phyloP scores from a whole-genome alignment of 192 early-diverging fungal species.

The Dispira simplex region DNA sequence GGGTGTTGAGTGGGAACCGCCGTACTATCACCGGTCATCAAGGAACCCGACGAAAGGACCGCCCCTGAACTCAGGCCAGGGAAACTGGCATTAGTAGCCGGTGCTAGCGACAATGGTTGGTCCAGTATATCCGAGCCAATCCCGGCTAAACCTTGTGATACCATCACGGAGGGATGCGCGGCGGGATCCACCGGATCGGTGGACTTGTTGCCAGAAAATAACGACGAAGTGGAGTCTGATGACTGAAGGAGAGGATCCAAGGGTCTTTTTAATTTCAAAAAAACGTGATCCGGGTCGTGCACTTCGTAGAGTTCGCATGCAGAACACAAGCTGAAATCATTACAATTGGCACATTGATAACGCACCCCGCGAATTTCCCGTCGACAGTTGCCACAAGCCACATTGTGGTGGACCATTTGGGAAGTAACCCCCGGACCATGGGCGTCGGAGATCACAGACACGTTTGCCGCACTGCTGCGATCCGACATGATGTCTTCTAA shows the following conservation, averaged over 20 bases:
- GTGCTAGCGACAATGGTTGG: too few species aligned
- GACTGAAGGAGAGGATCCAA: neutral
- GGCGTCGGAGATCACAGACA: too few species aligned
- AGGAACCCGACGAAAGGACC: too few species aligned
- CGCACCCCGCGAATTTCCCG: slow-evolving; percentile 71
- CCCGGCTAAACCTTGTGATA: too few species aligned
- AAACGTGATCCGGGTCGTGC: slow-evolving; percentile 66
- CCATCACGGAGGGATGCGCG: too few species aligned
- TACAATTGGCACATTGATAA: slow-evolving; percentile 89
- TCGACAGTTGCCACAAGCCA: slow-evolving; percentile 85
- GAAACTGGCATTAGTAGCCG: too few species aligned
- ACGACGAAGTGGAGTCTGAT: neutral
- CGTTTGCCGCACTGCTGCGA: slow-evolving; percentile 31
- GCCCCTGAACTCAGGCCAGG: too few species aligned
- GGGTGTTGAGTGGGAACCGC: too few species aligned
- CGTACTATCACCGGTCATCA: too few species aligned
- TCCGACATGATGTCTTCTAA: slow-evolving; percentile 1
- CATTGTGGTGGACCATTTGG: slow-evolving; percentile 48
- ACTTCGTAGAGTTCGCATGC: slow-evolving; percentile 70
- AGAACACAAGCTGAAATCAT: slow-evolving; percentile 84
- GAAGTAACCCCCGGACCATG: too few species aligned
- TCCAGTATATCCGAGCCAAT: too few species aligned
- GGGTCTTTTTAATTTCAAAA: slow-evolving; percentile 58
- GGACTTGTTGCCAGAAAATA: neutral
- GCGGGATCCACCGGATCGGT: neutral